Evolutionary conservation across 305 asterid species (phyloP), one percentile per base, ranked within the genome.

Genomic region (Fraxinus platypoda): DNA sequence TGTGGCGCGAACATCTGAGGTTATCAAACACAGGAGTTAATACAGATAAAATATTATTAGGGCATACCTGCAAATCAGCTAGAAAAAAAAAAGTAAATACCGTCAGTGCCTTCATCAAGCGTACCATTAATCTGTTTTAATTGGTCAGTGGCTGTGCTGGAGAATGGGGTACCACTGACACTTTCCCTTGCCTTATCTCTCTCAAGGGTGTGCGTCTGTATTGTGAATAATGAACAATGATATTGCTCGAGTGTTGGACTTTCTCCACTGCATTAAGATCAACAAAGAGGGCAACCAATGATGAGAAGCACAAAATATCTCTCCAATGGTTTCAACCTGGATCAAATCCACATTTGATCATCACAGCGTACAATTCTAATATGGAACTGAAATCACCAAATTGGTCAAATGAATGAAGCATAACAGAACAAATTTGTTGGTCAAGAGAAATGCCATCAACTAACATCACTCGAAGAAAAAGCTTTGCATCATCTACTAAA

Each of bases 281-380:
- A 9, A 23, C 31, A 21, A 0, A 6, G 9, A n/a, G 71, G 23
- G 15, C 5, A 23, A 62, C 71, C 71, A 73, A 28, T 46, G 83
- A 72, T 72, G 52, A 84, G 64, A 82, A 83, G 78, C 82, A 83
- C 54, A 76, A 62, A 80, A 70, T 37, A 78, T 38, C 8, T 85
- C 79, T 70, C 83, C 76, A 54, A 79, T 52, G 35, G 82, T 33
- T 80, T 88, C 90, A 88, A 74, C 85, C 89, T 78, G 81, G 86
- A 84, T 74, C 85, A 41, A 88, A 81, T 54, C 95, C 94, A 86
- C 80, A 86, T 88, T 94, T 95, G 81, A 90, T 83, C 90, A 88
- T 91, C 78, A 91, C 72, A 81, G 83, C 88, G 80, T 78, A 82
- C 79, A 93, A 80, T 77, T 87, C 93, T 80, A 79, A 64, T 75